Evolutionary conservation across 2,329 filamentous ascomycete species (phyloP), one percentile per base, ranked within the genome.

Genomic region (Fusarium nurragi): DNA sequence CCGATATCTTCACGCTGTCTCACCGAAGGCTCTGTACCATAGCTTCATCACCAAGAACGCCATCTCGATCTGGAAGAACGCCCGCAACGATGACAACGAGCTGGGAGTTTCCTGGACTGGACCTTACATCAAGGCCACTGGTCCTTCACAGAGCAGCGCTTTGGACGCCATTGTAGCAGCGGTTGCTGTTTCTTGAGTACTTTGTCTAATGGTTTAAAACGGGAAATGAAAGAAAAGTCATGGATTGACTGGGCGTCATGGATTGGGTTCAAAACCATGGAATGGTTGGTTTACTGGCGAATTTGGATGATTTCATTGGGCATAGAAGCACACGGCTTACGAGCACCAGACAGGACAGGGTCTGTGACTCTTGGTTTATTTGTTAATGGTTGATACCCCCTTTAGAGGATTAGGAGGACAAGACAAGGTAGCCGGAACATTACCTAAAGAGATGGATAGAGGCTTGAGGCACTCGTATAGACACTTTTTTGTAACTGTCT

Each of bases 91-190:
- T 14, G 75, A 76, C 3, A 80, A 83, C 66, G 77, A 80, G 71
- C 75, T 92, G 14, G 87, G 89, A 19, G 77, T 89, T 3, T 78
- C 85, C n/a, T 92, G 89, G 89, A 80, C 83, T 1, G 89, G 88
- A 0, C 88, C 89, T 0, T 84, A 84, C 36, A 70, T 76, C 4
- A 72, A 73, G 1, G 79, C 81, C 36, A 83, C 81, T 2, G 86
- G 88, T 2, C 81, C 83, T 44, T 86, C 86, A 21, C 90, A 92
- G 41, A 86, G 84, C 70, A 86, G 85, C 18, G 89, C 87, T 1
- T 76, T 92, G 75, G 90, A 92, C 75, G 85, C 83, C 32, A 77
- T 92, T 26, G 85, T 92, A 58, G 90, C 86, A 25, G 88, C 88
- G 8, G 72, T 83, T 65, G 77, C 76, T 21, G 78, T 80, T 14